These are phyloP conservation scores for Penicillium angulare DNA, from an alignment of 495 filamentous ascomycete species.

Conservation along the genomic window DNA sequence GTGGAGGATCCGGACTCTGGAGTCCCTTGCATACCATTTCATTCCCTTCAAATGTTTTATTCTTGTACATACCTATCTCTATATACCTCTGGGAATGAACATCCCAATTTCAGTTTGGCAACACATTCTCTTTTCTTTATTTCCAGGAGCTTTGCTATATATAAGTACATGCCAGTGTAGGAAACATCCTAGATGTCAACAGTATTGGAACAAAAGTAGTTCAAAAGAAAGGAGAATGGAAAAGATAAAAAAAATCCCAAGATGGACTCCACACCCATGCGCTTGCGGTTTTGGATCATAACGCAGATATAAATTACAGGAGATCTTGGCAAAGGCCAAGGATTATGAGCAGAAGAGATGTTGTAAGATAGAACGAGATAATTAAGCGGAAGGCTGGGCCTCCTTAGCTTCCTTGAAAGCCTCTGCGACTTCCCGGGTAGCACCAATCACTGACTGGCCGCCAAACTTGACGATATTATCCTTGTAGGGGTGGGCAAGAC, in stretches of 20 bases:
- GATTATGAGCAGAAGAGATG: constrained; percentile 16
- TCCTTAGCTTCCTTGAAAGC: constrained; percentile 46
- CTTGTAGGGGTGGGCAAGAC: constrained; percentile 86
- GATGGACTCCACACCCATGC: constrained; percentile 49
- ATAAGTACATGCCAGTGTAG: constrained; percentile 20
- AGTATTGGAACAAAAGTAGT: constrained; percentile 7
- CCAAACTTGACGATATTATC: constrained; percentile 76
- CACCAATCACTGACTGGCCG: constrained; percentile 41
- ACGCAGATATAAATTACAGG: constrained; percentile 36
- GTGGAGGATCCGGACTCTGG: constrained; percentile 4
- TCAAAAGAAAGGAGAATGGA: constrained; percentile 16
- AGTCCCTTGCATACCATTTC: constrained; percentile 8
- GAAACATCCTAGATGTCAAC: neutral
- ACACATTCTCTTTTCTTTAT: constrained; percentile 13
- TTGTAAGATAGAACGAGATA: constrained; percentile 7
- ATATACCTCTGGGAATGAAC: constrained; percentile 24
- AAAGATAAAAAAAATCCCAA: constrained; percentile 22
- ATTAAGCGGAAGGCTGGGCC: constrained; percentile 19
- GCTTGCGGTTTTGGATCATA: constrained; percentile 41
- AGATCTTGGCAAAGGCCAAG: constrained; percentile 8
- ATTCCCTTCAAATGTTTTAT: too few species aligned
- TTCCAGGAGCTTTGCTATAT: constrained; percentile 13
- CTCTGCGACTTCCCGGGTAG: constrained; percentile 45
- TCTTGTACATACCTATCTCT: constrained; percentile 28
- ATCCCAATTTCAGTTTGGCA: constrained; percentile 15